Evolutionary conservation across 495 filamentous ascomycete species (phyloP), one percentile per base, ranked within the genome.

Genomic region (Daldinia decipiens): DNA sequence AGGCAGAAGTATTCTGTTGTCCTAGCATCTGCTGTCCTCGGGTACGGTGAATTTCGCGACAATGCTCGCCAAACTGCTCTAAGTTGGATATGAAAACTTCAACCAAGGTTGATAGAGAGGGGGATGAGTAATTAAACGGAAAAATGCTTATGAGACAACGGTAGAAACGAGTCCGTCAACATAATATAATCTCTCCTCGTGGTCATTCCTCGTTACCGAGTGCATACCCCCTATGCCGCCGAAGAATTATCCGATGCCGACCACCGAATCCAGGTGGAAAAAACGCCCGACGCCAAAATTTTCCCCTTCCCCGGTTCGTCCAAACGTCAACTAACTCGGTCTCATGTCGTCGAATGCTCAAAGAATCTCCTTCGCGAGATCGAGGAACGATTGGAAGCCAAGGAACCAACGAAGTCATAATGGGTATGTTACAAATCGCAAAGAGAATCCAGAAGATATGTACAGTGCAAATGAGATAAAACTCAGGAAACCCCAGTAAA

Each of bases 351-450:
- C 29, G 71, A 72, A 68, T 76, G 58, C 70, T 58, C 55, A 58
- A 67, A 62, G 59, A 68, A 72, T 66, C 70, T 62, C 62, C 57
- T 59, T 31, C 65, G 51, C 39, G 68, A 76, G 71, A 67, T 71
- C 56, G 70, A 62, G 36, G 65, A 65, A 65, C 50, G 59, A 66
- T 50, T 65, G 39, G 60, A 56, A 71, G 70, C 53, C 71, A 65
- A 70, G 54, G 59, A 70, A 67, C 62, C 64, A 70, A 70, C 58
- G 45, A 76, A 71, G 59, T 70, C 73, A 65, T 61, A 64, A 68
- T 59, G 75, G 73, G 67, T 77, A 77, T 77, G 75, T 69, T 77
- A 77, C 75, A 77, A 74, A 74, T 70, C 61, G 51, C 60, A 57
- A 70, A 59, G 67, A 70, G 63, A 72, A 76, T 76, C 75, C 75